Evolutionary conservation across 257 asterid genomes (phyloP).

Genomic region (Gentiana straminea): DNA sequence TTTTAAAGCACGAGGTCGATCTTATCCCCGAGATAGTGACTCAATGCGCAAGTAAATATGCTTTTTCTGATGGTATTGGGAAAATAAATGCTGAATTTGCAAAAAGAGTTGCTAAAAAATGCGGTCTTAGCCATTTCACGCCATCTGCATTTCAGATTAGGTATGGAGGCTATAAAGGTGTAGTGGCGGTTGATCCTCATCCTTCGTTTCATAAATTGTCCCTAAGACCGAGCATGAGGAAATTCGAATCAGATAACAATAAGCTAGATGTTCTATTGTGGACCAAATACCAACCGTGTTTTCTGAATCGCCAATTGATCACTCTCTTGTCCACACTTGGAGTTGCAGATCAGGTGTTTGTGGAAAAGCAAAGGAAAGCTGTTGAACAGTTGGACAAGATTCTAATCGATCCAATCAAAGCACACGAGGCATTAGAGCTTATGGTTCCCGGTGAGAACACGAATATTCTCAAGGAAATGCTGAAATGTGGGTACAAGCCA

Average conservation of each 20-base stretch:
- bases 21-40: slow-evolving; percentile 35
- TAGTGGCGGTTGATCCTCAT: slow-evolving; percentile 63
- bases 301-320: slow-evolving; percentile 68
- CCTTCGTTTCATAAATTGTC: slow-evolving; percentile 44
- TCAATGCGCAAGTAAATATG: slow-evolving; percentile 19
- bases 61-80: slow-evolving; percentile 90
- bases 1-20: slow-evolving; percentile 35
- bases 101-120: slow-evolving; percentile 46
- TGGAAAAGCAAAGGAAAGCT: slow-evolving; percentile 58
- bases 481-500: slow-evolving; percentile 82
- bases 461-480: slow-evolving; percentile 61
- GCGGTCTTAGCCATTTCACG: slow-evolving; percentile 34
- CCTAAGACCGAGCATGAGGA: slow-evolving; percentile 65
- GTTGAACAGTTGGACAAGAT: slow-evolving; percentile 59
- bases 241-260: slow-evolving; percentile 50
- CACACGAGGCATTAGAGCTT: slow-evolving; percentile 65
- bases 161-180: slow-evolving; percentile 87
- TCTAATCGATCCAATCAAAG: slow-evolving; percentile 53
- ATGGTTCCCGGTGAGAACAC: slow-evolving; percentile 86
- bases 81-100: slow-evolving; percentile 73
- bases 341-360: slow-evolving; percentile 43
- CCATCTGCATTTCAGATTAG: slow-evolving; percentile 94
- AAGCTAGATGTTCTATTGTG: slow-evolving; percentile 67
- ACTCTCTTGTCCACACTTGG: slow-evolving; percentile 83
- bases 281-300: slow-evolving; percentile 86